Evolutionary conservation across 768 basidiomycete species (phyloP), one percentile per base, ranked within the genome.

Genomic region (Tylopilus plumbeoviolaceoides): DNA sequence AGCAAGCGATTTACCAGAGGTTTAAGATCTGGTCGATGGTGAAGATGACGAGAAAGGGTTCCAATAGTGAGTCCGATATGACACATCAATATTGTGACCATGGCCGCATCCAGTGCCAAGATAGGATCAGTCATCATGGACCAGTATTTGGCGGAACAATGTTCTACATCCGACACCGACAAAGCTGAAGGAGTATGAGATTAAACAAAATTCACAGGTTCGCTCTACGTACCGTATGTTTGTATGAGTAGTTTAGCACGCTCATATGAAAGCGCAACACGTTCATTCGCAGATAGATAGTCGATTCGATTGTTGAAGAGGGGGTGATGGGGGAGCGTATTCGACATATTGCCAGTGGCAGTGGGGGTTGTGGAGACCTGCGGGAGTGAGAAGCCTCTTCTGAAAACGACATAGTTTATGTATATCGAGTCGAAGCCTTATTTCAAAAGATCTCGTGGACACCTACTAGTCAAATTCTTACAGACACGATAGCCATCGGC

Each of bases 41-140:
- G 69, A 31, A 81, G 63, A 66, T 80, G 77, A 18, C 75, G 73
- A 23, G 79, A 75, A 23, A 82, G 71, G 0, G 81, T 81, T 15
- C 82, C 81, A n/a, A 80, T 74, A 3, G 76, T 65, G 31, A 83
- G 65, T 23, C 78, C 79, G 48, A 78, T 70, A 48, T 83, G 81
- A 10, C 73, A 75, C 3, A 79, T 73, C 47, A 83, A 53, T 36
- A 83, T 76, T 11, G 77, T 81, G 60, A 76, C 77, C 73, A 78
- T 75, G 39, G 81, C 78, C 38, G 74, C 73, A 55, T 82, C 81
- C 30, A 77, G 57, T 14, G 75, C 72, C 56, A 74, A 70, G 33
- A 81, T 76, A 1, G 80, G 80, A 58, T 83, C 80, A 18, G 64
- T 75, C 68, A 80, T 76, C 68, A 83, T 63, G 3, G 70, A 68